A percentile compares a stretch with the other conserved stretches of the same genome.
Evolutionary conservation across 1,139 yeast genomes (phyloP).

Genomic region (Arxiozyma bovina): DNA sequence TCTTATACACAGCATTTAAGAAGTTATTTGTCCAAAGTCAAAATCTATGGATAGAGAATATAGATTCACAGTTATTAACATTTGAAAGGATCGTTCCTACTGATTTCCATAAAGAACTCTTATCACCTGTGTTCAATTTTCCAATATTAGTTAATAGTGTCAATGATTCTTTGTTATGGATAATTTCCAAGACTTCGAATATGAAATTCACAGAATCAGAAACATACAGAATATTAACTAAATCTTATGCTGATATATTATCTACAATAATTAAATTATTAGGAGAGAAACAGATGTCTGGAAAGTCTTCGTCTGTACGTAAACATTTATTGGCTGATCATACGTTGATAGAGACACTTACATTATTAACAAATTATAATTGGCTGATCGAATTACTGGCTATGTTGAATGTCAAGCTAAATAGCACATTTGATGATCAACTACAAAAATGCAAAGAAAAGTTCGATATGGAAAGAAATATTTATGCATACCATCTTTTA

Average conservation of each 20-base stretch:
- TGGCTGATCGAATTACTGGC: slow-evolving; percentile 44
- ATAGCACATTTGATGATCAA: slow-evolving; percentile 16
- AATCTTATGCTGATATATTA: slow-evolving; percentile 16
- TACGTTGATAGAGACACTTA: slow-evolving; percentile 28
- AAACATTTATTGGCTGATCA: slow-evolving; percentile 7
- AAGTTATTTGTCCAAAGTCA: slow-evolving; percentile 46
- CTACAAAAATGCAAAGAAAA: slow-evolving; percentile 32
- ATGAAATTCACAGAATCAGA: slow-evolving; percentile 8
- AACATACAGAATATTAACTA: slow-evolving; percentile 13
- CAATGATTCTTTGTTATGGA: slow-evolving; percentile 16
- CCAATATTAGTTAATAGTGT: slow-evolving; percentile 39
- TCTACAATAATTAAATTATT: slow-evolving; percentile 16
- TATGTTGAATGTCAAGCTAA: slow-evolving; percentile 19
- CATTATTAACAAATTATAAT: slow-evolving; percentile 56
- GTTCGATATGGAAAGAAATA: slow-evolving; percentile 37
- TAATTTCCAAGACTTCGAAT: slow-evolving; percentile 3
- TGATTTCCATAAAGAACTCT: slow-evolving; percentile 37
- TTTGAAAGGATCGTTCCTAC: slow-evolving; percentile 44
- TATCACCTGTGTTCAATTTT: slow-evolving; percentile 38
- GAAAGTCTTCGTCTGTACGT: neutral
- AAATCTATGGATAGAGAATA: slow-evolving; percentile 50
- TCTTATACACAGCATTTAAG: slow-evolving; percentile 44
- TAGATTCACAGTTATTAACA: slow-evolving; percentile 45
- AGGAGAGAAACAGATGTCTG: slow-evolving; percentile 6
- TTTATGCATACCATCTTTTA: slow-evolving; percentile 45